Percentiles rank a stretch among this genome's conserved stretches.
Conservation (phyloP, 2,329 filamentous ascomycete genomes). For the Scedosporium boydii region DNA sequence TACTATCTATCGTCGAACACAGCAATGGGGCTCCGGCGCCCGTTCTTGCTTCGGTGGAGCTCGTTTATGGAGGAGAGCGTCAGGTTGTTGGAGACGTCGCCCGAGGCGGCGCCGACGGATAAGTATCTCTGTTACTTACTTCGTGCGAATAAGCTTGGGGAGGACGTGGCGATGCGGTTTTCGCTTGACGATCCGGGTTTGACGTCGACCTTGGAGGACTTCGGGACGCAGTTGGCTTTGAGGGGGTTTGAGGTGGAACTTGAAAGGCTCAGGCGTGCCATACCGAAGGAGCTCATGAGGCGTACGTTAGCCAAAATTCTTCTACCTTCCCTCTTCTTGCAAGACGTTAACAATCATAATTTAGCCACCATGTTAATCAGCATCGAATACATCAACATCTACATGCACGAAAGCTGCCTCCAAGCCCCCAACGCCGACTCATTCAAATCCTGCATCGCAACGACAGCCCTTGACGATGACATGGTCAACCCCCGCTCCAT, state of each 20-base stretch:
- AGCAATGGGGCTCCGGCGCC: constrained; percentile 51
- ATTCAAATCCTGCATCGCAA: constrained; percentile 27
- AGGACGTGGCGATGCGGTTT: constrained; percentile 60
- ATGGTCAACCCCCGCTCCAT: constrained; percentile 29
- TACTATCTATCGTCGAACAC: constrained; percentile 52
- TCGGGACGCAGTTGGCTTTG: constrained; percentile 54
- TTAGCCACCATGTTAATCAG: constrained; percentile 53
- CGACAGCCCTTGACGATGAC: constrained; percentile 32
- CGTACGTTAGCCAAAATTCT: constrained; percentile 34
- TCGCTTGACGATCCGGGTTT: constrained; percentile 54
- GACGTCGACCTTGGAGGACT: constrained; percentile 46
- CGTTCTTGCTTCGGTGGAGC: constrained; percentile 50
- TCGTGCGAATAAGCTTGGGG: constrained; percentile 52
- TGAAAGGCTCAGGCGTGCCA: constrained; percentile 46
- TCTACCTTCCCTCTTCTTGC: constrained; percentile 7
- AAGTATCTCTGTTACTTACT: constrained; percentile 49
- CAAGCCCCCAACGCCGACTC: constrained; percentile 45
- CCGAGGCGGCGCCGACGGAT: constrained; percentile 47
- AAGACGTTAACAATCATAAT: neutral
- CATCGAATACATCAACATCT: constrained; percentile 57
- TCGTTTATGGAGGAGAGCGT: constrained; percentile 52
- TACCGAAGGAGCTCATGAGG: constrained; percentile 41
- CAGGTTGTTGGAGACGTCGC: constrained; percentile 41
- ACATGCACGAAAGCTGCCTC: constrained; percentile 68
- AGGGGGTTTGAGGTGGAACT: constrained; percentile 57